A percentile compares a stretch with the other conserved stretches of the same genome.
Conservation (phyloP, 169 alveolate species). For the Plasmodium fragile region DNA sequence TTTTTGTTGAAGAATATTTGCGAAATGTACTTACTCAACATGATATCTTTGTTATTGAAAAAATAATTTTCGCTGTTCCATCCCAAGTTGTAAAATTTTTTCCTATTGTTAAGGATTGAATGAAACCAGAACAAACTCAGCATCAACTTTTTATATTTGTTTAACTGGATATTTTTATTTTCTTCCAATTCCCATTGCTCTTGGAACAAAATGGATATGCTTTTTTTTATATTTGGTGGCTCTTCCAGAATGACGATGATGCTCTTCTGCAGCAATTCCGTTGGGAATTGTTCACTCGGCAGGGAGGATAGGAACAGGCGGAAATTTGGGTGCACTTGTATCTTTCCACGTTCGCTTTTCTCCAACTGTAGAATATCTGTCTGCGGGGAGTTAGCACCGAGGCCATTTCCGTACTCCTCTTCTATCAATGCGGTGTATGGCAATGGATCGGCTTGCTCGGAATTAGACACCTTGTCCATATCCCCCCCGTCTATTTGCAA, state of each 20-base stretch:
- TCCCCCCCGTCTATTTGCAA: not conserved
- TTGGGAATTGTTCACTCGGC: conserved; percentile 96
- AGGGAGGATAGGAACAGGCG: conserved; percentile 95
- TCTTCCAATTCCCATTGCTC: conserved; percentile 77
- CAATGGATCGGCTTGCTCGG: not conserved
- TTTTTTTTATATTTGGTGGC: conserved; percentile 82
- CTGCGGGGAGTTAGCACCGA: not conserved
- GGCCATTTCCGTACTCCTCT: not conserved
- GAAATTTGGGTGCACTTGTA: conserved; percentile 92
- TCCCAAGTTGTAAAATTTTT: conserved; percentile 93
- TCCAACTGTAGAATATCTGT: conserved; percentile 11
- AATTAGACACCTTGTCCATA: not conserved
- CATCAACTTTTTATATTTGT: conserved; percentile 81
- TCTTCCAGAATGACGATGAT: conserved; percentile 96
- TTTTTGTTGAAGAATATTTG: conserved; percentile 56
- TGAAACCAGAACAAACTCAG: conserved; percentile 95
- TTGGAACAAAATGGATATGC: conserved; percentile 55
- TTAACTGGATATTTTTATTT: conserved; percentile 63
- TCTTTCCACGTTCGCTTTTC: conserved; percentile 71
- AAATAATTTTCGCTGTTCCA: conserved; percentile 92
- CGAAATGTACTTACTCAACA: conserved; percentile 60
- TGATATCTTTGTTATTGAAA: conserved; percentile 91
- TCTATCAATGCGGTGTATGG: conserved; percentile 13
- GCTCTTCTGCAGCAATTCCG: conserved; percentile 95
- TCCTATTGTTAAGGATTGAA: conserved; percentile 89